Evolutionary conservation across 2,329 filamentous ascomycete species (phyloP).

Genomic region (Chrysosphaeria jannelii): DNA sequence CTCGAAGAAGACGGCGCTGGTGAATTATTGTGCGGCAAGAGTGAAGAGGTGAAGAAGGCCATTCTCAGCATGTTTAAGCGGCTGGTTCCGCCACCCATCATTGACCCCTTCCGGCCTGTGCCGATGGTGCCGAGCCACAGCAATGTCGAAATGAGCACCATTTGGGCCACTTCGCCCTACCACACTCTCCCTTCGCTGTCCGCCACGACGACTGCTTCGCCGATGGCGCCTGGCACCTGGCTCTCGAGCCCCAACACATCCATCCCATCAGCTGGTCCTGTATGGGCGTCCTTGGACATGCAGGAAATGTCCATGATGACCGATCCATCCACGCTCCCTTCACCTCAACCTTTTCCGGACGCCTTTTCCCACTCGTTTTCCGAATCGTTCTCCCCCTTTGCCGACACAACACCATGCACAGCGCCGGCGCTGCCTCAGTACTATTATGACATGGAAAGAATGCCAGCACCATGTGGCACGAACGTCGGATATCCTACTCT

Average conservation of each 20-base stretch:
- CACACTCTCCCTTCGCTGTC: no score
- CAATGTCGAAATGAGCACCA: constrained; percentile 13
- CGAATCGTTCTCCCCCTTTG: no score
- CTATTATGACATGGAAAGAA: no score
- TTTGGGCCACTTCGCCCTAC: no score
- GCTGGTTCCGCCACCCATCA: constrained; percentile 56
- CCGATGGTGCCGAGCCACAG: constrained; percentile 52
- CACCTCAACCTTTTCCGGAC: no score
- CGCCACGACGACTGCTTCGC: constrained; percentile 36
- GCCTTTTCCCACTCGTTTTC: no score
- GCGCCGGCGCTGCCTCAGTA: no score
- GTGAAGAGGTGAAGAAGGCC: constrained; percentile 72
- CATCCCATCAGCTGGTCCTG: no score
- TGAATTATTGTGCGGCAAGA: constrained; percentile 71
- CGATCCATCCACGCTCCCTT: no score
- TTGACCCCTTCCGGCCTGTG: constrained; percentile 68
- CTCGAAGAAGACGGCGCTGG: constrained; percentile 89
- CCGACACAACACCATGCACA: no score
- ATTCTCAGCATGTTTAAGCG: constrained; percentile 69
- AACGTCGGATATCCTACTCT: constrained; percentile 48
- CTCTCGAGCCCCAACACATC: constrained; percentile 54
- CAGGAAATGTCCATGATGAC: neutral
- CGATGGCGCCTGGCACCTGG: no score
- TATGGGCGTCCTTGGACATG: constrained; percentile 46
- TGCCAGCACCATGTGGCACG: constrained; percentile 60